Evolutionary conservation across 1,284 basidiomycete genomes (phyloP), one percentile per base, ranked within the genome.

Genomic region (Pyrrhoderma lamaoense): DNA sequence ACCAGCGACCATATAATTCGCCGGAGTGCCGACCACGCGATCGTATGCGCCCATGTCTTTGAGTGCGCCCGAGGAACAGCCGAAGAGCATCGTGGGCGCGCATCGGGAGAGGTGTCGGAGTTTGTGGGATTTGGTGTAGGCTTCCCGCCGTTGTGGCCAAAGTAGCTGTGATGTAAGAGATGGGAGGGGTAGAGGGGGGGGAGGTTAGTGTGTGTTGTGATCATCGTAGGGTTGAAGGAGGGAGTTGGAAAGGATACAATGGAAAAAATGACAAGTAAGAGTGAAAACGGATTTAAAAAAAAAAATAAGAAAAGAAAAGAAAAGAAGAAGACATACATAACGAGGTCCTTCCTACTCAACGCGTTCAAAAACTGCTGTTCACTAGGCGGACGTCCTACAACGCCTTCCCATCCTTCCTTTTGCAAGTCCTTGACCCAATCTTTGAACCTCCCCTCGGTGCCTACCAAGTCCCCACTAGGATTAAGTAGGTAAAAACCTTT

Each of bases 111-210:
- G 74, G 56, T 86, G 77, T 16, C 90, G 77, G 49, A 98, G 79
- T 59, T 88, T 88, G 63, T 88, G 84, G 1, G 90, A 89, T 3
- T 90, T 84, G 9, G 93, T 77, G 62, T 95, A 99, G 62, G 97
- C 93, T 64, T 98, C 94, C 82, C 95, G 8, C 95, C 94, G 1
- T 93, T 92, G 62, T 99, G 95, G 8, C 95, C 95, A 63, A 98
- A 97, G 69, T 98, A 99, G 19, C 92, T 94, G 60, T 3, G 49
- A 2, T 13, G 5, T 39, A 27, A 48, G 43, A 42, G 45, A 55
- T 4, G 59, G n/a, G n/a, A n/a, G n/a, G n/a, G n/a, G n/a, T n/a
- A n/a, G n/a, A n/a, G n/a, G n/a, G n/a, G n/a, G n/a, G n/a, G n/a
- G n/a, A n/a, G n/a, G n/a, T n/a, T n/a, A n/a, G n/a, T n/a, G n/a